These are phyloP conservation scores for Aspergillus alliaceus DNA, from an alignment of 2,329 filamentous ascomycete species.

Conservation along the genomic window DNA sequence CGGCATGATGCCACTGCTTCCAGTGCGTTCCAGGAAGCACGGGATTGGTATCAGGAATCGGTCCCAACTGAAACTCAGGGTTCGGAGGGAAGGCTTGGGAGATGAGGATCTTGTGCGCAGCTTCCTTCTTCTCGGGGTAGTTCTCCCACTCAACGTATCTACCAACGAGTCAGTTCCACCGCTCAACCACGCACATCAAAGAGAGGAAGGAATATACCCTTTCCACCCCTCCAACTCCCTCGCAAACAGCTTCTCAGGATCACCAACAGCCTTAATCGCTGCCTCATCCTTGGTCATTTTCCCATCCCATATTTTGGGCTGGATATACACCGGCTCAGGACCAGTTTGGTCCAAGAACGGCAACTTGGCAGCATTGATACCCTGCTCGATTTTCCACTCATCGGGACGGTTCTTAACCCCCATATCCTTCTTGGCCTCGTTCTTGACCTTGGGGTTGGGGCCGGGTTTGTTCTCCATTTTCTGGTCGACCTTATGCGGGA, in stretches of 20 bases:
- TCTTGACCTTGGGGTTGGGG: no score
- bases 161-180: not conserved
- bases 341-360: slow-evolving; percentile 51
- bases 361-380: slow-evolving; percentile 47
- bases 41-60: slow-evolving; percentile 59
- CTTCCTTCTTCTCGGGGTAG: slow-evolving; percentile 66
- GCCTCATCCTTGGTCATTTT: slow-evolving; percentile 42
- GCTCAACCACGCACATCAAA: no score
- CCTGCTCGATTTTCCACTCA: slow-evolving; percentile 58
- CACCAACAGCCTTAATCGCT: slow-evolving; percentile 42
- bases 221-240: slow-evolving; percentile 50
- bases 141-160: slow-evolving; percentile 70
- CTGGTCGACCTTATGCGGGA: not conserved
- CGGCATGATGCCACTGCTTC: slow-evolving; percentile 60
- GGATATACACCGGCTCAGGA: slow-evolving; percentile 31
- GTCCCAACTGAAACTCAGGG: slow-evolving; percentile 58
- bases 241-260: slow-evolving; percentile 41
- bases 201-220: no score
- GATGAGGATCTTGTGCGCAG: slow-evolving; percentile 57
- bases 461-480: not conserved
- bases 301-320: slow-evolving; percentile 21
- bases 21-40: slow-evolving; percentile 57
- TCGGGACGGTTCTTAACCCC: slow-evolving; percentile 34
- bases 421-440: not conserved
- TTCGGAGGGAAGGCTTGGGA: slow-evolving; percentile 51